Evolutionary conservation across 495 filamentous ascomycete species (phyloP).

Genomic region (Pseudevernia furfuracea): DNA sequence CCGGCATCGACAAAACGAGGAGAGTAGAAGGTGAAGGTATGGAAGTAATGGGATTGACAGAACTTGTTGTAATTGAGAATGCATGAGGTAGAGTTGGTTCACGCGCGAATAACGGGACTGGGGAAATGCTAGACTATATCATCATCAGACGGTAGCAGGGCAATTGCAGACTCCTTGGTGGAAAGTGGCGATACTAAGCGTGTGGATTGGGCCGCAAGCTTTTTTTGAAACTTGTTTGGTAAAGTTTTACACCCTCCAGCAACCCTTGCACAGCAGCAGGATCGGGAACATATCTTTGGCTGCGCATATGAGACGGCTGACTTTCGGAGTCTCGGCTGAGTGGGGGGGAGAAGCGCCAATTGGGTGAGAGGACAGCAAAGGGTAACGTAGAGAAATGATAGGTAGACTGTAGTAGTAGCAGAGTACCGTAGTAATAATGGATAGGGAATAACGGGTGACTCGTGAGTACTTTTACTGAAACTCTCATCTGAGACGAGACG

Average conservation of each 20-base stretch:
- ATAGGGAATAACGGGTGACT: background rate
- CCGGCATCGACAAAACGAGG: background rate
- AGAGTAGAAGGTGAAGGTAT: background rate
- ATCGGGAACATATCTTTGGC: slow-evolving; percentile 3
- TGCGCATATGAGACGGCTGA: slow-evolving; percentile 1
- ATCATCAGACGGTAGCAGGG: slow-evolving; percentile 2
- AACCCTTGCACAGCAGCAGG: background rate
- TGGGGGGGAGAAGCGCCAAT: background rate
- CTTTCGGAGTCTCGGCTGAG: background rate
- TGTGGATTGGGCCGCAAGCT: slow-evolving; percentile 7
- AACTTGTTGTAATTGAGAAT: background rate
- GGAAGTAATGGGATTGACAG: background rate
- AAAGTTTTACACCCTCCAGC: background rate
- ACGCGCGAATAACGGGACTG: background rate
- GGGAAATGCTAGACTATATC: slow-evolving; percentile 13
- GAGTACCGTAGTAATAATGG: background rate
- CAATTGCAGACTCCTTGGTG: background rate
- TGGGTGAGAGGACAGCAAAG: background rate
- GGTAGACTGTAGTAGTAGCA: too few species aligned
- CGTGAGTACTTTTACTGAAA: background rate
- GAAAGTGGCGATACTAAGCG: background rate
- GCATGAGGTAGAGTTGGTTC: background rate
- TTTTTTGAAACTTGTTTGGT: slow-evolving; percentile 9
- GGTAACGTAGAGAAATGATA: background rate
- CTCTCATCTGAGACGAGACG: background rate